These are phyloP conservation scores for Sonneratia caseolaris DNA, from an alignment of 345 rosid species.

Conservation along the genomic window DNA sequence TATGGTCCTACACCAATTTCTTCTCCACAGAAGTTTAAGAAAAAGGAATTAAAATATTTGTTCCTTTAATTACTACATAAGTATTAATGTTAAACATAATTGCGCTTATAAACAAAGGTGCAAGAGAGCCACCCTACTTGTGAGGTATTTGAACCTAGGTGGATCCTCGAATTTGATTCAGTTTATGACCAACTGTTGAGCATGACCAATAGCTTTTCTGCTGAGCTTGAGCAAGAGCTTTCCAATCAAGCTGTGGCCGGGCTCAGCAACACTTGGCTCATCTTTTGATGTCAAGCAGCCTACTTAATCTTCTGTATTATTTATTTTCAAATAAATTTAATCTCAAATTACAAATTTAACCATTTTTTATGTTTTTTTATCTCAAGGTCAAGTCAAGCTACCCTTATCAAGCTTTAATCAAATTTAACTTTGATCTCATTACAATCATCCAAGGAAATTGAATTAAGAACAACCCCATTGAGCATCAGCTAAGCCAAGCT, in stretches of 20 bases:
- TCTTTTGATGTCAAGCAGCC: background rate
- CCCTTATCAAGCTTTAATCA: background rate
- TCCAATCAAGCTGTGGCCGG: background rate
- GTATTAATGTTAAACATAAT: background rate
- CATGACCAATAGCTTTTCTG: background rate
- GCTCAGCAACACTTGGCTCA: background rate
- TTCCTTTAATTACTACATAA: background rate
- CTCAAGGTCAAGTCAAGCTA: background rate
- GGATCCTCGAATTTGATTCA: background rate
- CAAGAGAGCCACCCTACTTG: background rate
- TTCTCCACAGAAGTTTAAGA: background rate
- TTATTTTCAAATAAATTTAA: background rate
- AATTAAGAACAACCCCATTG: background rate
- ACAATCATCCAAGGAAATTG: background rate
- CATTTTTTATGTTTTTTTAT: background rate
- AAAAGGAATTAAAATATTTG: background rate
- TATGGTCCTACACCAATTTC: background rate
- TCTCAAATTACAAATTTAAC: background rate
- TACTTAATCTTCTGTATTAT: background rate
- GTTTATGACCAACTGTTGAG: background rate
- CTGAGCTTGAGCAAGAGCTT: background rate
- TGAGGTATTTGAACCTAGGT: background rate
- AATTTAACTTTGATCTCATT: background rate
- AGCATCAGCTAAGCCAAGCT: background rate
- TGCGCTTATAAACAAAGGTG: background rate